Base-by-base conservation (phyloP, 202 grass and related monocot genomes). In the Schoenoplectus tabernaemontani region DNA sequence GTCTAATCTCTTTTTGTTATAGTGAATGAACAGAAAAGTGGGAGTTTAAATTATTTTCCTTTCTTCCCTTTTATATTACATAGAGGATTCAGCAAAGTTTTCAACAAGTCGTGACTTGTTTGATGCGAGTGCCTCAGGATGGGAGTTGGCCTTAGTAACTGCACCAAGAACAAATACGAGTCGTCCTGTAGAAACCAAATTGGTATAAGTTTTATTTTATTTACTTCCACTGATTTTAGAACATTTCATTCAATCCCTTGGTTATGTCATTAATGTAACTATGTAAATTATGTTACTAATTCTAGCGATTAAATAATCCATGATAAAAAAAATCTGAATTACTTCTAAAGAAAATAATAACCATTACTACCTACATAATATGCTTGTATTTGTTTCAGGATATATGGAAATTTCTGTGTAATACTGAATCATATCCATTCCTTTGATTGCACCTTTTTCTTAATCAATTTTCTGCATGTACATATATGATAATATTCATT, bases 91-190 rank as follows among this genome's bases (percentile, higher is more conserved):
- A 73, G 57, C 76, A 73, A 89, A 89, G 71, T 7, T 71, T 47
- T 83, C 89, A 53, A 82, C 60, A 33, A 83, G 88, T 69, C 69
- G 17, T 79, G 86, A 99, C 28, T 91, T 99, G 39, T 86, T 95
- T 63, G 91, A 84, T 22, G 7, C 85, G 19, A 87, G 88, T 81
- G 84, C 86, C 61, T 77, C 91, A 39, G 96, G 96, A 48, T 99
- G 90, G 96, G 96, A 95, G 67, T 46, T 98, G 43, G 91, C 96
- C 65, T 84, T 95, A 17, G 96, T 95, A 33, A 82, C 88, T 47
- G 85, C 88, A 64, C 88, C 92, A 85, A 98, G 88, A 64, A 98
- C 58, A 81, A 93, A 91, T 36, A 85, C 79, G 53, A 88, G 87
- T 68, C 90, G 76, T 65, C 68, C 77, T 84, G 82, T 78, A 42